Conservation (phyloP, 768 basidiomycete genomes). For the Polyporus arcularius region DNA sequence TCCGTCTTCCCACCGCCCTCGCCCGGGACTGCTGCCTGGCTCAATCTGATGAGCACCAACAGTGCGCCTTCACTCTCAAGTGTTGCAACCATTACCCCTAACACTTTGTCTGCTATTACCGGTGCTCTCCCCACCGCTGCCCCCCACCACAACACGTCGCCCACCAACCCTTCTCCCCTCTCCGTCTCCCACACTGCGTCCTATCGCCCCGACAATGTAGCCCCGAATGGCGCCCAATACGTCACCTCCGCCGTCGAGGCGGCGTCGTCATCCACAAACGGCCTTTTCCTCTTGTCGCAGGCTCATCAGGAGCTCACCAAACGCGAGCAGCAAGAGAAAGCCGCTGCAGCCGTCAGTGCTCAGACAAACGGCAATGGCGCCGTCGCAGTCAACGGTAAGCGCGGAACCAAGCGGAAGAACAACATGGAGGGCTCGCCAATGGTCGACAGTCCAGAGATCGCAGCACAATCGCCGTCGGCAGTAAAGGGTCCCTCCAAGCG, state of each 20-base stretch:
- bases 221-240: constrained; percentile 24
- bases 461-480: constrained; percentile 6
- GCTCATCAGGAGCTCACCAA: constrained; percentile 96
- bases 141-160: constrained; percentile 70
- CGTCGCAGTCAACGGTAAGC: constrained; percentile 39
- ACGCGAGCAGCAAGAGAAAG: constrained; percentile 77
- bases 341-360: constrained; percentile 31
- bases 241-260: constrained; percentile 52
- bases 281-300: constrained; percentile 90
- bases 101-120: constrained; percentile 75
- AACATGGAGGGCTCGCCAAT: constrained; percentile 39
- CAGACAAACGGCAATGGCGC: constrained; percentile 15
- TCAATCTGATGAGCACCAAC: constrained; percentile 83
- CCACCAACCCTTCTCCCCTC: constrained; percentile 38
- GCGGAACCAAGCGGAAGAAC: constrained; percentile 75
- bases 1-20: constrained; percentile 83
- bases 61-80: constrained; percentile 26
- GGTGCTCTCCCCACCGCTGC: constrained; percentile 60
- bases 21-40: constrained; percentile 89
- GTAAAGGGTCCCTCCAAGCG: constrained; percentile 33
- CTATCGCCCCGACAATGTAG: constrained; percentile 12
- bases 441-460: constrained; percentile 15
- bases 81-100: constrained; percentile 56
- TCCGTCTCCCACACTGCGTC: constrained; percentile 32
- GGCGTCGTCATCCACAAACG: constrained; percentile 80